Evolutionary conservation across 805 yeast genomes (phyloP), one percentile per base, ranked within the genome.

Genomic region (Barnettozyma salicaria): DNA sequence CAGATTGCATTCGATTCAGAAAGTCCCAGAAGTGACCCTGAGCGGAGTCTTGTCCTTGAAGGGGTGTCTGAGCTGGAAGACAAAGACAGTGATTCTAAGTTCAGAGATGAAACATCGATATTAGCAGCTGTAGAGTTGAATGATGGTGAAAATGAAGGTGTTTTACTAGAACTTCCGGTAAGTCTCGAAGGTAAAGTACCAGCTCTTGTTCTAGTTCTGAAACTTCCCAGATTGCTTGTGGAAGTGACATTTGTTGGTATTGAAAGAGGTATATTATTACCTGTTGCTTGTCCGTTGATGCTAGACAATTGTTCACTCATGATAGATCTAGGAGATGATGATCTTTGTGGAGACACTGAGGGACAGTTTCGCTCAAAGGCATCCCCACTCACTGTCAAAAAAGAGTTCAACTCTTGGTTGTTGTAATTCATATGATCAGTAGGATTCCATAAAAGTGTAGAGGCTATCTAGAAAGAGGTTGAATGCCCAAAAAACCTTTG

Each of bases 161-260:
- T 31, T 28, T 30, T 24, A 11, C 26, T 21, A 19, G 45, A 31
- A 10, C 27, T 9, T 12, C 44, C 39, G 40, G 55, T 41, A 48
- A 78, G 67, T 32, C 80, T 62, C 16, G 88, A 77, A 7, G 92
- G 90, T 32, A 84, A 61, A 11, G 94, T 84, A 3, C 92, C 92
- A 2, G 92, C 83, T 45, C 94, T 69, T 30, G 82, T 76, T 43
- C 92, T 69, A 12, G 74, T 65, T 48, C 76, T 62, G 36, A 64
- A 56, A 18, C 56, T 55, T 3, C 72, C 67, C 48, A 67, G 47
- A 47, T 57, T 54, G 43, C 59, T 48, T 21, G 59, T 49, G 40
- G 61, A 35, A 17, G 40, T 30, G 12, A 30, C 14, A 12, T 30
- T 34, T 14, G 37, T 21, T 2, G 18, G 4, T 13, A 30, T 16